These are phyloP conservation scores for Hirsutella thompsonii DNA, from an alignment of 2,329 filamentous ascomycete genomes.

Conservation along the genomic window DNA sequence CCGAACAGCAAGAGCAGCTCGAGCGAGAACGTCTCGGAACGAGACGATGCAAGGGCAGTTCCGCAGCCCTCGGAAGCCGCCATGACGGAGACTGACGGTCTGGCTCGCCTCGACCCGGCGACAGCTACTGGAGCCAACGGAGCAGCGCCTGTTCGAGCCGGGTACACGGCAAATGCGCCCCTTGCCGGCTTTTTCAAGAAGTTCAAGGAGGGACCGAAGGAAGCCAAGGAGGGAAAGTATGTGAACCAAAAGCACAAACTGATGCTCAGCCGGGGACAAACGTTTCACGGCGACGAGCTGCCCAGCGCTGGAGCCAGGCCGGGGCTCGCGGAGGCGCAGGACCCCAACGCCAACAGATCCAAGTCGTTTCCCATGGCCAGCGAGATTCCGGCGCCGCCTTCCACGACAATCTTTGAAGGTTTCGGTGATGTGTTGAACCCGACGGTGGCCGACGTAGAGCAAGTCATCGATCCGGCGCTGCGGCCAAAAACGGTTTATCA, in stretches of 20 bases:
- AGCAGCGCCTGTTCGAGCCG: not conserved
- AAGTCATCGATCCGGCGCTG: conserved; percentile 68
- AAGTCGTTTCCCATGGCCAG: conserved; percentile 1
- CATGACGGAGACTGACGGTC: conserved; percentile 52
- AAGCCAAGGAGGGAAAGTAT: conserved; percentile 13
- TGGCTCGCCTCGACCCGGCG: not conserved
- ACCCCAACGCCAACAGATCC: not conserved
- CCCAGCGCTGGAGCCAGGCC: conserved; percentile 7
- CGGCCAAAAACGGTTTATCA: conserved; percentile 90
- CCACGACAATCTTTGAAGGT: conserved; percentile 82
- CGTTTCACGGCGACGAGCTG: conserved; percentile 28
- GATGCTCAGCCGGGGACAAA: conserved; percentile 70
- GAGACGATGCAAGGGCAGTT: conserved; percentile 30
- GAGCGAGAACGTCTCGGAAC: not conserved
- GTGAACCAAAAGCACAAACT: conserved; percentile 49
- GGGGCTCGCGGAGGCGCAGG: no score
- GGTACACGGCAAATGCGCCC: conserved; percentile 17
- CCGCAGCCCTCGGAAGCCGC: conserved; percentile 57
- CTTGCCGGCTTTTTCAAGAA: conserved; percentile 41
- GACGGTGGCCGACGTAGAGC: conserved; percentile 68
- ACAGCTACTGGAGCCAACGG: not conserved
- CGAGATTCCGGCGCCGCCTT: conserved; percentile 6
- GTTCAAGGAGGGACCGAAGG: conserved; percentile 50
- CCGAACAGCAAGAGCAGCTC: not conserved
- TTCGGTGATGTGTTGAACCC: conserved; percentile 87